A percentile compares a stretch with the other conserved stretches of the same genome.
Conservation (phyloP, 495 filamentous ascomycete genomes). For the Penicillium odoratum region DNA sequence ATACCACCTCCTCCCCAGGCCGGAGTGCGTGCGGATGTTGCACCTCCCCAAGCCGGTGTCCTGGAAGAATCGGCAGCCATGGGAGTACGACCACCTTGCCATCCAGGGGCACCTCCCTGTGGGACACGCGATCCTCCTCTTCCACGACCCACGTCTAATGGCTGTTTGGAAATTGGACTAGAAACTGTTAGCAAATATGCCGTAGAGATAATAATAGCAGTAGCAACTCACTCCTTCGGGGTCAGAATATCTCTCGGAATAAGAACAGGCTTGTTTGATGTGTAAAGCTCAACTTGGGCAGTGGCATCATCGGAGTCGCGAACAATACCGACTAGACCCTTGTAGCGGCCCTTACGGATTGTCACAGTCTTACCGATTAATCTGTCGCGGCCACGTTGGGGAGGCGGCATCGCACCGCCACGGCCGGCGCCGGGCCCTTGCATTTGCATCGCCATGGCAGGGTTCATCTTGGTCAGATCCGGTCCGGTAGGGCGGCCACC, state of each 20-base stretch:
- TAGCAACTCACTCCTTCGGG: slow-evolving; percentile 69
- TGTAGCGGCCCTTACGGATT: slow-evolving; percentile 79
- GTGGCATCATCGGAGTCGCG: slow-evolving; percentile 84
- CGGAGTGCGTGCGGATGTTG: slow-evolving; percentile 52
- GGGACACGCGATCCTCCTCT: slow-evolving; percentile 55
- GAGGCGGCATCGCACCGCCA: slow-evolving; percentile 67
- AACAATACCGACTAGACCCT: slow-evolving; percentile 91
- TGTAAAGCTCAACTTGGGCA: slow-evolving; percentile 88
- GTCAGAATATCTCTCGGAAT: slow-evolving; percentile 73
- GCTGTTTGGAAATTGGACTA: slow-evolving; percentile 66
- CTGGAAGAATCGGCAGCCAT: slow-evolving; percentile 60
- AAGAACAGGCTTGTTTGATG: slow-evolving; percentile 82
- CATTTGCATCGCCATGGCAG: slow-evolving; percentile 65
- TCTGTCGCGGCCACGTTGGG: slow-evolving; percentile 76
- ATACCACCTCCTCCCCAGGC: slow-evolving; percentile 54
- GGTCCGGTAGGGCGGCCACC: slow-evolving; percentile 72
- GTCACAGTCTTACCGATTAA: slow-evolving; percentile 88
- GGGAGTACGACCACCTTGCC: slow-evolving; percentile 69
- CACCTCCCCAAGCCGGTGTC: slow-evolving; percentile 68
- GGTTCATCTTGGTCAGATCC: slow-evolving; percentile 91
- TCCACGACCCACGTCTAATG: slow-evolving; percentile 65
- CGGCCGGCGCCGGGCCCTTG: slow-evolving; percentile 38
- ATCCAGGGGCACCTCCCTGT: slow-evolving; percentile 42
- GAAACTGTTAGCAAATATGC: slow-evolving; percentile 22
- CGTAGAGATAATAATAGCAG: background rate